Base-by-base conservation (phyloP, 1,284 basidiomycete genomes). In the Xerocomus amazonicus region DNA sequence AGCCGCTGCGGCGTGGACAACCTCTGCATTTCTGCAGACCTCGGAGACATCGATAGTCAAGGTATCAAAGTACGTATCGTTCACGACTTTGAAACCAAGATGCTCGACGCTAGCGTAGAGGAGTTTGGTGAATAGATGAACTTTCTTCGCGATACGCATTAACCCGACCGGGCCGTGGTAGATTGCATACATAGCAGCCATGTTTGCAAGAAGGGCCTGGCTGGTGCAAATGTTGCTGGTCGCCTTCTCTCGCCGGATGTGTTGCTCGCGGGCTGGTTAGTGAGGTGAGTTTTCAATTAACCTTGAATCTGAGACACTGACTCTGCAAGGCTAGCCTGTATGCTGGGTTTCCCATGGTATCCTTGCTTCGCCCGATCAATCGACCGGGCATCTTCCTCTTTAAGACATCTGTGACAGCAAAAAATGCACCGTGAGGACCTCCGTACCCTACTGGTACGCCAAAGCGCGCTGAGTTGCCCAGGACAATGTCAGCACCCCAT, bases 381-480 rank as follows among this genome's bases (percentile, higher is more conserved):
- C 96, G 81, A 53, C 96, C 96, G 17, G 96, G 96, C 85, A 98
- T 97, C 75, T 95, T 97, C 55, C 96, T 80, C 80, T 97, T 99
- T 55, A 99, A 76, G 59, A 81, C 85, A 55, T 99, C 93, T 23
- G 86, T 89, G 54, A 92, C 92, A 7, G 96, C 90, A 67, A 99
- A 99, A 81, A 99, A 99, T 8, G 91, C 94, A 14, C 88, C 94
- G 63, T 96, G 92, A 19, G 92, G 92, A 19, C 92, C 92, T 54
- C 92, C 92, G 66, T 92, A 95, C 28, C 92, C 92, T 45, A 83
- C 80, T 28, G 92, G 91, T 27, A 95, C 92, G 67, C 96, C 96
- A 63, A 99, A 99, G 37, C 96, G 84, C 39, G 90, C 95, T 33
- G 93, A 91, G 69, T 96, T 98, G 37, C 96, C 96, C 47, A 96